A percentile compares a stretch with the other conserved stretches of the same genome.
Evolutionary conservation across 1,284 basidiomycete genomes (phyloP).

Genomic region (Leucoagaricus sp.): DNA sequence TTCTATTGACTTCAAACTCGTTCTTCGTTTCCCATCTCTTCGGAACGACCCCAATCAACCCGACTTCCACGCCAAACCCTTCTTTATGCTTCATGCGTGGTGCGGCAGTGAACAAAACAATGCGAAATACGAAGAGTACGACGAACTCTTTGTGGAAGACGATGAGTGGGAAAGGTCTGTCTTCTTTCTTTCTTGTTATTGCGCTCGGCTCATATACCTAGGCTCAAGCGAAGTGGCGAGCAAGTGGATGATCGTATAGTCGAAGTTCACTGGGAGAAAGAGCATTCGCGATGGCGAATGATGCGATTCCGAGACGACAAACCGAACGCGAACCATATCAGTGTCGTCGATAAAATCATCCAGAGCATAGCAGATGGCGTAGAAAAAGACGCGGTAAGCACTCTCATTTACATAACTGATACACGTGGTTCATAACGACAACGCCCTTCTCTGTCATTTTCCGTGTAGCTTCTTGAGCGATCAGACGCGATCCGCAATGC

Average conservation of each 20-base stretch:
- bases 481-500: conserved; percentile 60
- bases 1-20: conserved; percentile 95
- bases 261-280: conserved; percentile 88
- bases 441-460: conserved; percentile 7
- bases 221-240: conserved; percentile 83
- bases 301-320: conserved; percentile 94
- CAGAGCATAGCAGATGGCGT: conserved; percentile 90
- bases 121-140: conserved; percentile 80
- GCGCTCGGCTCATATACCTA: conserved; percentile 30
- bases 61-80: conserved; percentile 84
- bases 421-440: neutral
- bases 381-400: conserved; percentile 76
- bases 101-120: conserved; percentile 64
- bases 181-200: conserved; percentile 1
- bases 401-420: conserved; percentile 13
- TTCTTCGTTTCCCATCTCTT: conserved; percentile 86
- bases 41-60: conserved; percentile 56
- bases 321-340: conserved; percentile 83
- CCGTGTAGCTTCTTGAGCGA: conserved; percentile 64
- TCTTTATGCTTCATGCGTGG: conserved; percentile 84
- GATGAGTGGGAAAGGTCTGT: conserved; percentile 91
- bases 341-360: conserved; percentile 83
- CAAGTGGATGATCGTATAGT: conserved; percentile 94
- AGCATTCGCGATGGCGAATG: conserved; percentile 75
- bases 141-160: conserved; percentile 85